phyloP scores from a whole-genome alignment of 2,329 filamentous ascomycete species.

The Colletotrichum sp. region DNA sequence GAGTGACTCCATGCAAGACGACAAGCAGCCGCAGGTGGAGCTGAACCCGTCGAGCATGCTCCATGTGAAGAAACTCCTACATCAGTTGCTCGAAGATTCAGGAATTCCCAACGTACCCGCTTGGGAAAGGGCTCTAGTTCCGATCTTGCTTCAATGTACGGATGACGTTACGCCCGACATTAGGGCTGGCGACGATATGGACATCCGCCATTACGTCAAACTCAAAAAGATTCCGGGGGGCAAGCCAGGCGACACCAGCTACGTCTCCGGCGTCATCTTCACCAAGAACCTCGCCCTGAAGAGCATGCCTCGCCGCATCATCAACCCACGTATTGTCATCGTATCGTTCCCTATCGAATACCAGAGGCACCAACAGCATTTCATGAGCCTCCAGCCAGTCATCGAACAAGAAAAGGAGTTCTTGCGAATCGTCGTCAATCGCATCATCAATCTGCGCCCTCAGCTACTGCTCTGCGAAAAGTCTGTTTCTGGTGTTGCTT shows the following conservation, averaged over 20 bases:
- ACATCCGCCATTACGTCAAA: slow-evolving; percentile 97
- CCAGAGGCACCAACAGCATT: slow-evolving; percentile 85
- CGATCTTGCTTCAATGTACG: slow-evolving; percentile 87
- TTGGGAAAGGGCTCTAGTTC: slow-evolving; percentile 91
- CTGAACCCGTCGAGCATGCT: slow-evolving; percentile 86
- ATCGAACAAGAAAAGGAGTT: slow-evolving; percentile 97
- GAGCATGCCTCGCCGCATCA: slow-evolving; percentile 89
- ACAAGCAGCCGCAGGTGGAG: slow-evolving; percentile 76
- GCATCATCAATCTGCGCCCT: slow-evolving; percentile 85
- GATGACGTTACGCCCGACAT: slow-evolving; percentile 96
- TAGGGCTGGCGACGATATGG: slow-evolving; percentile 89
- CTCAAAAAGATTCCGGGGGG: slow-evolving; percentile 95
- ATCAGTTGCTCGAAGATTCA: slow-evolving; percentile 81
- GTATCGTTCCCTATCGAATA: slow-evolving; percentile 97
- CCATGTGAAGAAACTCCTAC: slow-evolving; percentile 85
- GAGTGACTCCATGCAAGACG: slow-evolving; percentile 82
- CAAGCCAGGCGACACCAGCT: slow-evolving; percentile 88
- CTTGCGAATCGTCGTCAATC: slow-evolving; percentile 85
- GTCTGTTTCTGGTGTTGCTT: slow-evolving; percentile 87
- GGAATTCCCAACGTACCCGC: slow-evolving; percentile 73
- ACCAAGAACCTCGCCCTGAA: slow-evolving; percentile 97
- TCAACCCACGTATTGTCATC: slow-evolving; percentile 85
- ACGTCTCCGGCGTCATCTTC: slow-evolving; percentile 95
- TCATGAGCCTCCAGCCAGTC: slow-evolving; percentile 97
- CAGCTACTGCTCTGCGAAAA: slow-evolving; percentile 91